These are phyloP conservation scores for Hypericum androsaemum DNA, from an alignment of 345 rosid genomes.

Conservation along the genomic window DNA sequence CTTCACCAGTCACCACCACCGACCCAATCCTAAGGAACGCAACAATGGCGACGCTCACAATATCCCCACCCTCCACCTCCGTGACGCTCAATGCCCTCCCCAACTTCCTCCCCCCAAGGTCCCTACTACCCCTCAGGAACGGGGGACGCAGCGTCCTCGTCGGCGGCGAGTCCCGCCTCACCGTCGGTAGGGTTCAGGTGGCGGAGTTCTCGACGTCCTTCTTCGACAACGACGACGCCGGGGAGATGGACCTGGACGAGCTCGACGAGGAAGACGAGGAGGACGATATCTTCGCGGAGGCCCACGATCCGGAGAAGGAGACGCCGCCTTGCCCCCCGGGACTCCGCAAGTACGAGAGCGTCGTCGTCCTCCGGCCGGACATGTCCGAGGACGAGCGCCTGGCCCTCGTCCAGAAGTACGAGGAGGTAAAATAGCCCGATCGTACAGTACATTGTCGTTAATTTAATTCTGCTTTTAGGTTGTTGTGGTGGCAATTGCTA, in stretches of 20 bases:
- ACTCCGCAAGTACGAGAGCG: constrained; percentile 73
- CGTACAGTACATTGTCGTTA: background rate
- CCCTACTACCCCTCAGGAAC: constrained; percentile 25
- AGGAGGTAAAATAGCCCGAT: constrained; percentile 52
- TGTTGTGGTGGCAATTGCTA: background rate
- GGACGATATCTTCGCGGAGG: too few species aligned
- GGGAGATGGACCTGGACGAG: constrained; percentile 37
- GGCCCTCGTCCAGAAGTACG: constrained; percentile 84
- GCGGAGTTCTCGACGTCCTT: too few species aligned
- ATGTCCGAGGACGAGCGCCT: constrained; percentile 93
- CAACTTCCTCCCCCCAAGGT: constrained; percentile 28
- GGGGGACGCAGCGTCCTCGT: constrained; percentile 23
- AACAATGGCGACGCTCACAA: too few species aligned
- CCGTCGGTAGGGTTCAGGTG: constrained; percentile 45
- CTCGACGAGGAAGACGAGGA: constrained; percentile 36
- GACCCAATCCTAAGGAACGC: too few species aligned
- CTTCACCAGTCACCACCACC: too few species aligned
- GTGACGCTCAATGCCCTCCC: constrained; percentile 17
- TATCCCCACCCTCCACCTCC: too few species aligned
- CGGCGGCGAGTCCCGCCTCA: constrained; percentile 35
- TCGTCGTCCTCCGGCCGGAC: constrained; percentile 85
- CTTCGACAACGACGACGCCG: constrained; percentile 38
- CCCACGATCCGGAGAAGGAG: constrained; percentile 34
- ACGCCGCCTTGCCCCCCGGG: constrained; percentile 92
- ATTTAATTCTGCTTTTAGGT: background rate